Evolutionary conservation across 768 basidiomycete species (phyloP).

Genomic region (Pisolithus microcarpus): DNA sequence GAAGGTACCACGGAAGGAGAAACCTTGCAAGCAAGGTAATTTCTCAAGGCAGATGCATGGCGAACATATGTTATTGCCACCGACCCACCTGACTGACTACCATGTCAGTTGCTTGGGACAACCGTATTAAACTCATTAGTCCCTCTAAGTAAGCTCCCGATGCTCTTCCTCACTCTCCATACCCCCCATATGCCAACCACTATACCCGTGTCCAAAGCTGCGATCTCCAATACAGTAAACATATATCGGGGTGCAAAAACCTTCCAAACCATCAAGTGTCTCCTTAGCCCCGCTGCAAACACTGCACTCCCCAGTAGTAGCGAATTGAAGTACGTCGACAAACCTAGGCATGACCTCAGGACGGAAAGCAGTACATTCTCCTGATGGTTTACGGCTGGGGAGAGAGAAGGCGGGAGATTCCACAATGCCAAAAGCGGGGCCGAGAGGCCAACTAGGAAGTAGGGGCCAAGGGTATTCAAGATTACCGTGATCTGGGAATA

Average conservation of each 20-base stretch:
- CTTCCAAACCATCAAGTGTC: constrained; percentile 99
- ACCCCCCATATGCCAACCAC: constrained; percentile 54
- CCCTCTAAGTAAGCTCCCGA: background rate
- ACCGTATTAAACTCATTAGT: no score
- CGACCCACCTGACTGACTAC: no score
- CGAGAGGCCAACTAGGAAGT: constrained; percentile 59
- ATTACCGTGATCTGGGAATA: constrained; percentile 67
- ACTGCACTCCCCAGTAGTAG: constrained; percentile 64
- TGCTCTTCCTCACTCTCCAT: background rate
- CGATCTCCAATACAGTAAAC: constrained; percentile 56
- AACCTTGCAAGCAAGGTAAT: no score
- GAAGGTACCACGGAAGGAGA: no score
- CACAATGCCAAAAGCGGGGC: constrained; percentile 71
- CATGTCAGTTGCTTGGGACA: no score
- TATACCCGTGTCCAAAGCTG: constrained; percentile 65
- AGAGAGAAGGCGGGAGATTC: constrained; percentile 61
- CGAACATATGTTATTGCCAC: no score
- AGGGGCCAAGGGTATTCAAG: constrained; percentile 71
- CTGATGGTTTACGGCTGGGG: no score
- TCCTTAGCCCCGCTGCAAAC: constrained; percentile 65
- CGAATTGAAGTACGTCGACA: constrained; percentile 62
- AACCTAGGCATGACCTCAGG: constrained; percentile 50
- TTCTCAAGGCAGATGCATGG: no score
- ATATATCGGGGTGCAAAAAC: constrained; percentile 96
- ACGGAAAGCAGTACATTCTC: constrained; percentile 28